Evolutionary conservation across 2,329 filamentous ascomycete species (phyloP).

Genomic region (Geoglossum cookeanum): DNA sequence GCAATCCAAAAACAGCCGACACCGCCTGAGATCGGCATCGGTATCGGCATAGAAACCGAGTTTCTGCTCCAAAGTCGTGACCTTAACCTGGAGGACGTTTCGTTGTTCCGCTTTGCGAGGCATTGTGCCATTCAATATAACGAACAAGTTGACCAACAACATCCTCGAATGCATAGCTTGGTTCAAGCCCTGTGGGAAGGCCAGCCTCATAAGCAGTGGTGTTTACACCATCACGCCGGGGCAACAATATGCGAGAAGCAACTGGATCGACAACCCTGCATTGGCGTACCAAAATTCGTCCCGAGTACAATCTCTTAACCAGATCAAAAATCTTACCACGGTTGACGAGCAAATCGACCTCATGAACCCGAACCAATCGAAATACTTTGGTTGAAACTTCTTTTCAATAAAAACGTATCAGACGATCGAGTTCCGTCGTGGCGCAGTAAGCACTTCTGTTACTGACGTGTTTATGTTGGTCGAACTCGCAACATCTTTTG

Average conservation of each 20-base stretch:
- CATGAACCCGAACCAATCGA: background rate
- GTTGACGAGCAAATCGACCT: background rate
- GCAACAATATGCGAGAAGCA: background rate
- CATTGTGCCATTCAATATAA: too few species aligned
- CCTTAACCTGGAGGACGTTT: too few species aligned
- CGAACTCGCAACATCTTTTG: background rate
- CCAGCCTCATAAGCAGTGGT: too few species aligned
- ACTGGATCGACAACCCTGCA: background rate
- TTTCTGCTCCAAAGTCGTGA: too few species aligned
- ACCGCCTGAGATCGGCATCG: too few species aligned
- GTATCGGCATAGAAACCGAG: too few species aligned
- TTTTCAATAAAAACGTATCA: background rate
- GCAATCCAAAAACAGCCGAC: too few species aligned
- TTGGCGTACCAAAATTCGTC: too few species aligned
- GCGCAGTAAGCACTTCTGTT: background rate
- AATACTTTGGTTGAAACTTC: background rate
- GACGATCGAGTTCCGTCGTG: background rate
- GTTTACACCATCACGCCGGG: background rate
- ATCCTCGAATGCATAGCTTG: too few species aligned
- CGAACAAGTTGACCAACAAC: too few species aligned
- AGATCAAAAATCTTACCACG: background rate
- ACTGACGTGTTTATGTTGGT: background rate
- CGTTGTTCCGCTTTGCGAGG: too few species aligned
- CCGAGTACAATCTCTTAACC: background rate
- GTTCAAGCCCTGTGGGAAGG: too few species aligned